Base-by-base conservation (phyloP, 2,329 filamentous ascomycete species). In the Alternaria brassicicola region DNA sequence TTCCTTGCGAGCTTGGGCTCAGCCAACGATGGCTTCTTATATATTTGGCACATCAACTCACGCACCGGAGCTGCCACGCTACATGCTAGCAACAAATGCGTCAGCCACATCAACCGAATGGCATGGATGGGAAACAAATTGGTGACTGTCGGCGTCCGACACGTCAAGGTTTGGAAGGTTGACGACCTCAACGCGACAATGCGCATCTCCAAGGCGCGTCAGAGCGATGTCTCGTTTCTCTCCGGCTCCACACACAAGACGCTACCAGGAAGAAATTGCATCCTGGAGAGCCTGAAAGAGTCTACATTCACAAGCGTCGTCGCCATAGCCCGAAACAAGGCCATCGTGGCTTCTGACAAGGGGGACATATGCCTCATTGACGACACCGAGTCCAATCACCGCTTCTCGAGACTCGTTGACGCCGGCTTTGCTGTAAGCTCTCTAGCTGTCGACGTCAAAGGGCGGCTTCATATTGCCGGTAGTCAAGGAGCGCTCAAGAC, bases 161-260 rank as follows among this genome's bases (percentile, higher is more conserved):
- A 97, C 78, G 87, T 97, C 76, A 98, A 97, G 78, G 86, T 96
- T 49, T 99, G 95, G 95, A 89, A 89, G 66, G 84, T 95, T 10
- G 91, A 95, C 33, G 92, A 94, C 25, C 79, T 70, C 55, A 81
- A 73, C 39, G 79, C 83, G 17, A 78, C 79, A 5, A 47, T 63
- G 19, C 89, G 90, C 21, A 53, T 66, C 0, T 61, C 67, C 12
- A 76, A 74, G 54, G 50, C 64, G 6, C 75, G 76, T 30, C 74
- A 74, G 55, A 75, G 74, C 58, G 73, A 78, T 25, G 49, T 67
- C 10, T 68, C 68, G 77, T 84, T 70, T 86, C 86, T 71, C 52
- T 64, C 73, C 45, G 67, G 73, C 67, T 72, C 71, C 31, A 67
- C 57, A 3, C 73, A 76, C 67, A 90, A 89, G 72, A 89, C 94